Conservation (phyloP, 306 rosid species). For the Boehmeria nivea region DNA sequence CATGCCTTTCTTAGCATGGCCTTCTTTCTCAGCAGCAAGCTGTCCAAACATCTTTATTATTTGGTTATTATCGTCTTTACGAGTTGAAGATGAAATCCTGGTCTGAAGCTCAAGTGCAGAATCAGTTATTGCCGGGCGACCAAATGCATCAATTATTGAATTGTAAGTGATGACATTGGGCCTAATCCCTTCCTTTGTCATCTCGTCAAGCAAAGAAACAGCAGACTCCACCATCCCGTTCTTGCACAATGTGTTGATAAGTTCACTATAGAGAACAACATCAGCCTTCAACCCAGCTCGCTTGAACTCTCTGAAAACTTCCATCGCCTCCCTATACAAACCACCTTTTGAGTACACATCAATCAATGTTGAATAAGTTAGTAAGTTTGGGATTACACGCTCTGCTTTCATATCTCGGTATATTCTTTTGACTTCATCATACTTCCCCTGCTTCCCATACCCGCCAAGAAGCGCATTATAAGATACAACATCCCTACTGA, state of each 20-base stretch:
- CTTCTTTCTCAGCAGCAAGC: constrained; percentile 58
- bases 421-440: constrained; percentile 44
- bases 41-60: constrained; percentile 41
- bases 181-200: constrained; percentile 71
- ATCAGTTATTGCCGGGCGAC: constrained; percentile 38
- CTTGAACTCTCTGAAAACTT: constrained; percentile 60
- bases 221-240: constrained; percentile 72
- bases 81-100: constrained; percentile 20
- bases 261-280: constrained; percentile 82
- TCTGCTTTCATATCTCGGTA: constrained; percentile 61
- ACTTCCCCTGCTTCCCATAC: constrained; percentile 74
- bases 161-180: constrained; percentile 92
- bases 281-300: constrained; percentile 66
- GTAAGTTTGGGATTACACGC: constrained; percentile 43
- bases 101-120: constrained; percentile 14
- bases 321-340: constrained; percentile 63
- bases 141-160: constrained; percentile 76
- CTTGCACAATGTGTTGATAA: constrained; percentile 73
- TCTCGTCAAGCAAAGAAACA: constrained; percentile 70
- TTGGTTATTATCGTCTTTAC: constrained; percentile 22
- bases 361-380: constrained; percentile 84
- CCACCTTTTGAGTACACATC: constrained; percentile 79
- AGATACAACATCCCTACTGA: constrained; percentile 61
- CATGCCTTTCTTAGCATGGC: constrained; percentile 34
- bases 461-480: constrained; percentile 86